phyloP scores from a whole-genome alignment of 495 filamentous ascomycete genomes.

The Aspergillus nanangensis region DNA sequence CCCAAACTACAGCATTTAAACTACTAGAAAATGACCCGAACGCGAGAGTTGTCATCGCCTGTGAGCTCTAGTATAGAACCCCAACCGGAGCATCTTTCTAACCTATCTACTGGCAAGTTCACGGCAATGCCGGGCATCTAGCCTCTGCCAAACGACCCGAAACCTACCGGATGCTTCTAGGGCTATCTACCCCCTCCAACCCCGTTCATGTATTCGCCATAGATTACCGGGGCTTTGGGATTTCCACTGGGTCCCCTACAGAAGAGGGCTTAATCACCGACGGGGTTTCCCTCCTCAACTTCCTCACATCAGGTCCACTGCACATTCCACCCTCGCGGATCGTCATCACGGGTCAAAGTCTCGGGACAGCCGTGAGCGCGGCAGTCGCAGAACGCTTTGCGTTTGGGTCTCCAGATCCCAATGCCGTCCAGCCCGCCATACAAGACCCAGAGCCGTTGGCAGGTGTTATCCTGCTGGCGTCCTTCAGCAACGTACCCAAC shows the following conservation, averaged over 20 bases:
- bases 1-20: slow-evolving; percentile 43
- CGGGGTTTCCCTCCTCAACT: slow-evolving; percentile 65
- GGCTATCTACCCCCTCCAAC: slow-evolving; percentile 41
- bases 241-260: slow-evolving; percentile 72
- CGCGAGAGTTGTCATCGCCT: slow-evolving; percentile 53
- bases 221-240: slow-evolving; percentile 89
- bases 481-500: slow-evolving; percentile 68
- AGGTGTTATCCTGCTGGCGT: slow-evolving; percentile 72
- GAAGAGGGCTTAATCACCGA: slow-evolving; percentile 82
- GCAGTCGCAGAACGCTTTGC: slow-evolving; percentile 67
- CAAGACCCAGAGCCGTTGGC: slow-evolving; percentile 51
- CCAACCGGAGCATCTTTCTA: background rate
- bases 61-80: slow-evolving; percentile 25
- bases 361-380: slow-evolving; percentile 79
- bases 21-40: slow-evolving; percentile 53
- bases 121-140: slow-evolving; percentile 47
- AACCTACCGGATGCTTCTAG: slow-evolving; percentile 35
- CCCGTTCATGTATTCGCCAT: slow-evolving; percentile 66
- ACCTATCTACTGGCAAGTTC: slow-evolving; percentile 22
- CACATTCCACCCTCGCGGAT: slow-evolving; percentile 65
- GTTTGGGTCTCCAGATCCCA: slow-evolving; percentile 36
- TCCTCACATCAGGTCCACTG: slow-evolving; percentile 36
- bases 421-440: slow-evolving; percentile 31
- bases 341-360: slow-evolving; percentile 78
- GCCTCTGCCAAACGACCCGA: slow-evolving; percentile 40